Evolutionary conservation across 345 rosid species (phyloP).

Genomic region (Eucalyptus polyanthemos): DNA sequence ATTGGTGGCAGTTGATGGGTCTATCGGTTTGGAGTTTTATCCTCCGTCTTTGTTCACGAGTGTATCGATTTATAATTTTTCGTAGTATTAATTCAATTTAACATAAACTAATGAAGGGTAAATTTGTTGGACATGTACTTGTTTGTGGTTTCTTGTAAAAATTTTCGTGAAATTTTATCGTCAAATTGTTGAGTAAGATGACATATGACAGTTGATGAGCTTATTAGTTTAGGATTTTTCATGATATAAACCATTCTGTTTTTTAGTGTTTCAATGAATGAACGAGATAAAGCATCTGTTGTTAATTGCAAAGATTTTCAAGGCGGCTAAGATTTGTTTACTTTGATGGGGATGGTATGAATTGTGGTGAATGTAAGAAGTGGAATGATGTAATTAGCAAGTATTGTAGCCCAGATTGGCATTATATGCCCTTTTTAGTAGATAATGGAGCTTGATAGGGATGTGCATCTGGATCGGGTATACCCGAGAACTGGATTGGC

Average conservation of each 20-base stretch:
- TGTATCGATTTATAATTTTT: too few species aligned
- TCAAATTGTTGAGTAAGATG: too few species aligned
- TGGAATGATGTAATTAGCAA: not conserved
- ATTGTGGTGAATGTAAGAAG: not conserved
- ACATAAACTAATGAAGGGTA: too few species aligned
- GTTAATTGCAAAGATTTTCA: not conserved
- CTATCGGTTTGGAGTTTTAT: too few species aligned
- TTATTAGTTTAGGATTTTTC: too few species aligned
- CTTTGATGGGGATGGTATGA: not conserved
- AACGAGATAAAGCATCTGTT: not conserved
- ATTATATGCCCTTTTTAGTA: not conserved
- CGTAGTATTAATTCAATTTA: too few species aligned
- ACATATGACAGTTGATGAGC: too few species aligned
- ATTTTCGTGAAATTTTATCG: too few species aligned
- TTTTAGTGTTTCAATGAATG: not conserved
- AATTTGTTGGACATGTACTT: too few species aligned
- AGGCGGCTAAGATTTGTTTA: not conserved
- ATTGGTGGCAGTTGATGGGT: too few species aligned
- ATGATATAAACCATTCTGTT: not conserved
- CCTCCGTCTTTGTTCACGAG: too few species aligned
- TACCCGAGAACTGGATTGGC: rapidly evolving
- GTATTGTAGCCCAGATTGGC: not conserved
- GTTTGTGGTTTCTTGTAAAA: too few species aligned
- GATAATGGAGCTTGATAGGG: not conserved
- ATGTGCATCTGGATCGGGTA: rapidly evolving